These are phyloP conservation scores for Magnaporthiopsis incrustans DNA, from an alignment of 2,329 filamentous ascomycete species.

Conservation along the genomic window DNA sequence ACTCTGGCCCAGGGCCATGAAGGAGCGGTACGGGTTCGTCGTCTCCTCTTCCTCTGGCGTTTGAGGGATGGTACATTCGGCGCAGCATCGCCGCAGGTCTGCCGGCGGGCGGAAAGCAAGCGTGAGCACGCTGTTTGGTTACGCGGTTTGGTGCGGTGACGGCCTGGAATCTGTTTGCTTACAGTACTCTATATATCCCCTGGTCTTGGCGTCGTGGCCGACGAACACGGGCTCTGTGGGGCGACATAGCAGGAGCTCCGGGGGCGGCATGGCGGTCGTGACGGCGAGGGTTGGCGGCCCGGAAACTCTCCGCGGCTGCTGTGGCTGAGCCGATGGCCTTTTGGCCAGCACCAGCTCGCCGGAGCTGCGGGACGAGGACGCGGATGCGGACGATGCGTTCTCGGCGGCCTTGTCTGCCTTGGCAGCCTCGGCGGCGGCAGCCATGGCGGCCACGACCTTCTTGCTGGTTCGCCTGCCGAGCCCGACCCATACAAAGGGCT, in stretches of 20 bases:
- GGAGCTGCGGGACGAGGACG: background rate
- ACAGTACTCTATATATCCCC: background rate
- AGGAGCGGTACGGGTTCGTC: background rate
- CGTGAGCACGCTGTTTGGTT: background rate
- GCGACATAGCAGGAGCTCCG: background rate
- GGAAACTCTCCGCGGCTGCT: background rate
- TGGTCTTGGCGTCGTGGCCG: background rate
- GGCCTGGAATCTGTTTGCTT: background rate
- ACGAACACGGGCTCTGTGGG: background rate
- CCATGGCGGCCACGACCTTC: conserved; percentile 8
- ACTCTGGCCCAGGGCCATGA: background rate
- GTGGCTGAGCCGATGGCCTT: background rate
- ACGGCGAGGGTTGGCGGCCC: background rate
- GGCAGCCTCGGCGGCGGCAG: conserved; percentile 1
- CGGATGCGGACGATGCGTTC: background rate
- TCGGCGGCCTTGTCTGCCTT: background rate
- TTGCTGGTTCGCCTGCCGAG: conserved; percentile 9
- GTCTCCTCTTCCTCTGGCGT: background rate
- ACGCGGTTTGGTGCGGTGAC: background rate
- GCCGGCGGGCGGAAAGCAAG: background rate
- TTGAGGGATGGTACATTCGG: conserved; percentile 2
- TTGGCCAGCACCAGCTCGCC: background rate
- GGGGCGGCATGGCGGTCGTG: background rate
- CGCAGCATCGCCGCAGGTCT: conserved; percentile 3
- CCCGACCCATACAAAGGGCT: conserved; percentile 10